These are phyloP conservation scores for Eucalyptus cladocalyx DNA, from an alignment of 345 rosid species.

Conservation along the genomic window DNA sequence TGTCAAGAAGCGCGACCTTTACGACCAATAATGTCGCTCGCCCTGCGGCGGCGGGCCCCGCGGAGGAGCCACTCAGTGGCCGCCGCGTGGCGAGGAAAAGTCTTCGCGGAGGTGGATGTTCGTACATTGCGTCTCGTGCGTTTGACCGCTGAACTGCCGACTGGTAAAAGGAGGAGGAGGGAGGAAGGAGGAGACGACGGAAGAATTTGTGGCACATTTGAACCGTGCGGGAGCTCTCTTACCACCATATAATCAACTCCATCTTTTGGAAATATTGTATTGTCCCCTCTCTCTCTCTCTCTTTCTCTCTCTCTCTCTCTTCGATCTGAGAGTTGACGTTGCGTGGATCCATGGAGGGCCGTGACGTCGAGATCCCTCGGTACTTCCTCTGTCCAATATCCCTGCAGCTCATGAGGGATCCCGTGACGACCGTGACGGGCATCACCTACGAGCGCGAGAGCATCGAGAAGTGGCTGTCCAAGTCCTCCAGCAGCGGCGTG, in stretches of 20 bases:
- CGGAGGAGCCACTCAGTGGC: neutral
- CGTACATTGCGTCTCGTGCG: neutral
- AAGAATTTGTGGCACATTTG: neutral
- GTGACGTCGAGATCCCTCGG: constrained; percentile 27
- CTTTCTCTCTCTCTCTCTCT: neutral
- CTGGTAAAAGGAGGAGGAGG: neutral
- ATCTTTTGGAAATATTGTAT: neutral
- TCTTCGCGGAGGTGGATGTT: neutral
- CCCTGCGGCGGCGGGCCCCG: neutral
- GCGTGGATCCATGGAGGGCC: neutral
- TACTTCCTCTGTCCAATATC: constrained; percentile 55
- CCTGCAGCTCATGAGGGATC: constrained; percentile 46
- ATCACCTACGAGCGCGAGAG: constrained; percentile 50
- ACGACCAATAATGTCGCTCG: neutral
- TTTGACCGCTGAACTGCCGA: neutral
- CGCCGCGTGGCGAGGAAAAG: neutral
- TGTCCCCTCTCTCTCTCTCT: neutral
- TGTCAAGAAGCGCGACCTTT: neutral
- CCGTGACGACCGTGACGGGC: constrained; percentile 50
- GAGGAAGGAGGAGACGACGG: neutral
- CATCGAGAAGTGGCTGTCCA: constrained; percentile 44
- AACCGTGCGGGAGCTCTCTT: neutral
- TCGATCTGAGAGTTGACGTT: neutral
- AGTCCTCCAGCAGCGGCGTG: neutral
- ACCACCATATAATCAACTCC: neutral